Percentiles rank a stretch among this genome's conserved stretches.
Conservation (phyloP, 1,284 basidiomycete genomes). For the Neotropicomus parvogracilis region DNA sequence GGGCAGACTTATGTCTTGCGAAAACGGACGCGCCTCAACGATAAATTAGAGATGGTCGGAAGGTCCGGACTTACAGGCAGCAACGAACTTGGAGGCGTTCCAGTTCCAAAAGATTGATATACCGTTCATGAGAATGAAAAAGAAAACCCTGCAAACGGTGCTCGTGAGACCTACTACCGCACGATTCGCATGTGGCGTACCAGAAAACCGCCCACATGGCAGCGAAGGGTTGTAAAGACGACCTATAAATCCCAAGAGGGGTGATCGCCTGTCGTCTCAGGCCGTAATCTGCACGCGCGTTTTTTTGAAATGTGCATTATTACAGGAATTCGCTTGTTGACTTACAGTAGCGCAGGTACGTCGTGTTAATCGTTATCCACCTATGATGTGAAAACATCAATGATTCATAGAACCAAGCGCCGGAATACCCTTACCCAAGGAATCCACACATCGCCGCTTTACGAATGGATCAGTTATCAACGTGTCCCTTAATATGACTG, state of each 20-base stretch:
- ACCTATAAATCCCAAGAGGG: conserved; percentile 29
- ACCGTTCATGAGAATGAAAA: conserved; percentile 42
- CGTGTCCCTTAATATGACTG: background rate
- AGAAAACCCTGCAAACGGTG: conserved; percentile 27
- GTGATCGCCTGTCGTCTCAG: conserved; percentile 54
- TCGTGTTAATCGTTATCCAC: conserved; percentile 45
- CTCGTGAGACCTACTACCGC: background rate
- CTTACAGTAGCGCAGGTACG: conserved; percentile 50
- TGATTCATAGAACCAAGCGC: background rate
- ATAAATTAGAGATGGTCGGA: conserved; percentile 5
- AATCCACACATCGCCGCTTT: conserved; percentile 48
- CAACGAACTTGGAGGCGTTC: conserved; percentile 39
- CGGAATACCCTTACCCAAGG: conserved; percentile 29
- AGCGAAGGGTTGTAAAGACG: conserved; percentile 28
- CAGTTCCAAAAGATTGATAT: conserved; percentile 46
- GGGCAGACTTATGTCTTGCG: conserved; percentile 26
- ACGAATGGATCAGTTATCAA: background rate
- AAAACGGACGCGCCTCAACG: conserved; percentile 2
- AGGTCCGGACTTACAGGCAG: conserved; percentile 34
- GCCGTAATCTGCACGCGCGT: conserved; percentile 44
- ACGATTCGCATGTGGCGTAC: conserved; percentile 9
- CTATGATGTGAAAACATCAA: conserved; percentile 12
- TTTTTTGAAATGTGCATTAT: conserved; percentile 21
- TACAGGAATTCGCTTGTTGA: background rate
- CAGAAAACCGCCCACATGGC: conserved; percentile 32